Evolutionary conservation across 2,329 filamentous ascomycete genomes (phyloP).

Genomic region (Claviceps sp.): DNA sequence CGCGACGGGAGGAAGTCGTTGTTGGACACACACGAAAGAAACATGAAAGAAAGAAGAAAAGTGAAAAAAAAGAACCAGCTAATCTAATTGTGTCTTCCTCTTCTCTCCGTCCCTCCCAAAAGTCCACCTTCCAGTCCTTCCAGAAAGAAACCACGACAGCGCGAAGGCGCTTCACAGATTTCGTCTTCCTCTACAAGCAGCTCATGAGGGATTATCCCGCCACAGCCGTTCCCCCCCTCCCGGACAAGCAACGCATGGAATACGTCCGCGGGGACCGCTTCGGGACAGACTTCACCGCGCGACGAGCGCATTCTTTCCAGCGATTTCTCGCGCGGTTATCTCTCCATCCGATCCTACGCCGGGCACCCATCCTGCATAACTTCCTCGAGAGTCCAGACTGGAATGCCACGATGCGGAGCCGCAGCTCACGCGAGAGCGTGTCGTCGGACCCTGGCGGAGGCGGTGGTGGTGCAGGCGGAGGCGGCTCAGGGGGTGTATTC

Average conservation of each 20-base stretch:
- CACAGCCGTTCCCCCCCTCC: conserved; percentile 84
- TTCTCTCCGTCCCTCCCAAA: neutral
- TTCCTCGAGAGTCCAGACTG: conserved; percentile 92
- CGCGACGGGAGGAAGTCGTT: no score
- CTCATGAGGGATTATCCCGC: conserved; percentile 79
- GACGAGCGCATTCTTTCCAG: conserved; percentile 79
- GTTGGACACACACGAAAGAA: no score
- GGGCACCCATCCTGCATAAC: conserved; percentile 67
- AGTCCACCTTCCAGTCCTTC: conserved; percentile 94
- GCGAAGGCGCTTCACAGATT: conserved; percentile 91
- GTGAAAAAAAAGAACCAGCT: neutral
- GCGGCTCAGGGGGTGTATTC: conserved; percentile 56
- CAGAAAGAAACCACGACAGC: conserved; percentile 67
- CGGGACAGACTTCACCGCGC: conserved; percentile 78
- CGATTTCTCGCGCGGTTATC: conserved; percentile 80
- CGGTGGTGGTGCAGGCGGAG: neutral
- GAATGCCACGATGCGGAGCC: conserved; percentile 87
- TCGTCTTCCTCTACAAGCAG: conserved; percentile 89
- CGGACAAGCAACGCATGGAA: conserved; percentile 98
- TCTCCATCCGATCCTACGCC: conserved; percentile 76
- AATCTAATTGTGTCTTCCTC: neutral
- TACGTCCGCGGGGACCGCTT: conserved; percentile 96
- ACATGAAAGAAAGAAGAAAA: neutral
- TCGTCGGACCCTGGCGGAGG: conserved; percentile 26
- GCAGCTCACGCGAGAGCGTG: conserved; percentile 51